Evolutionary conservation across 176 grass and related monocot genomes (phyloP).

Genomic region (Zea luxurians): DNA sequence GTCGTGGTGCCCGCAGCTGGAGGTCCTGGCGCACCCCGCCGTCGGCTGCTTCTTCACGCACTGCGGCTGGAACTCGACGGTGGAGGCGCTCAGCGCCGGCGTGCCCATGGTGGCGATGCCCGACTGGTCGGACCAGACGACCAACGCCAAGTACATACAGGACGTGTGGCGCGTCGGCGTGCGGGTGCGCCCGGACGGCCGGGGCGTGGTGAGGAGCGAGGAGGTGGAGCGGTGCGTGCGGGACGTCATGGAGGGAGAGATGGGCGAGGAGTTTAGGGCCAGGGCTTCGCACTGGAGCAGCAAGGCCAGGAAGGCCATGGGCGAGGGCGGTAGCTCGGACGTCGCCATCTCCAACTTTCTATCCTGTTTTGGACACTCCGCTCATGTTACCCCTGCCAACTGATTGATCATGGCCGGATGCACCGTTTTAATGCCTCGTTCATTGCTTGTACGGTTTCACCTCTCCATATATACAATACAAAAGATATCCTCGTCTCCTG

Average conservation of each 20-base stretch:
- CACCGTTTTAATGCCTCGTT: background rate
- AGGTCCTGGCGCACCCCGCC: conserved; percentile 51
- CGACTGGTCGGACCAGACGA: conserved; percentile 67
- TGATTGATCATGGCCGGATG: background rate
- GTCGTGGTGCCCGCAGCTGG: conserved; percentile 63
- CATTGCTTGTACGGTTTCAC: background rate
- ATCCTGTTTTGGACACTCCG: background rate
- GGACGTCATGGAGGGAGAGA: conserved; percentile 42
- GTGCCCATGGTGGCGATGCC: conserved; percentile 57
- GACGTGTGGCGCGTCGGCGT: conserved; percentile 60
- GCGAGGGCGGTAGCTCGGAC: conserved; percentile 47
- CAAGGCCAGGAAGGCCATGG: conserved; percentile 40
- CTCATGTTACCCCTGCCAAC: too few relatives aligned
- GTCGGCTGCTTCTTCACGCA: conserved; percentile 75
- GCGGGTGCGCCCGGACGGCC: conserved; percentile 1
- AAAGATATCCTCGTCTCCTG: too few relatives aligned
- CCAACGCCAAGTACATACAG: conserved; percentile 68
- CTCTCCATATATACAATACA: background rate
- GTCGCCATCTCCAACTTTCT: conserved; percentile 43
- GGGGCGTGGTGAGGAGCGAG: conserved; percentile 3
- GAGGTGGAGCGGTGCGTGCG: conserved; percentile 36
- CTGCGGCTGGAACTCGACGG: conserved; percentile 68
- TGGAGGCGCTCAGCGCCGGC: conserved; percentile 33
- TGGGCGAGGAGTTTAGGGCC: conserved; percentile 20
- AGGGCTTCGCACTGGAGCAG: conserved; percentile 37